Evolutionary conservation across 208 protist species (phyloP), one percentile per base, ranked within the genome.

Genomic region (Acanthamoeba sp.): DNA sequence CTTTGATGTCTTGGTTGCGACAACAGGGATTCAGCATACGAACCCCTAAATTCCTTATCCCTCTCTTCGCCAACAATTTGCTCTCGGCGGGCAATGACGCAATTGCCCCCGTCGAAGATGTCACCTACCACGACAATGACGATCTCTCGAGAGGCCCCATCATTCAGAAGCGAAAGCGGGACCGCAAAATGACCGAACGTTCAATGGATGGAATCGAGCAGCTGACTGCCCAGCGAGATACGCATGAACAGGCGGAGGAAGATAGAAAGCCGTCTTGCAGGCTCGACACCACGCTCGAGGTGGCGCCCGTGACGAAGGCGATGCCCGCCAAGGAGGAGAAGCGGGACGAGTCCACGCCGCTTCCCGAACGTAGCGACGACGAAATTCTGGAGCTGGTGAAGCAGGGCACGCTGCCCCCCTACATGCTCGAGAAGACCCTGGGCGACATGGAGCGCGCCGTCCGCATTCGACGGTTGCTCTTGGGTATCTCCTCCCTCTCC

Each of bases 21-120:
- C n/a, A 20, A 42, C 16, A 95, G 95, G 95, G 95, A 5, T 96
- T 96, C 45, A 95, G 91, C 62, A 80, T 96, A 32, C 73, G 91
- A 62, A 87, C 91, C 62, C 94, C 95, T 34, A 96, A 96, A 48
- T 96, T 96, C 62, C 85, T 96, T 36, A 91, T 96, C 32, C 95
- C 95, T 50, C 93, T 96, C 36, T 82, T 96, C 12, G 90, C 55
- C 85, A 96, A 96, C 89, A 96, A 96, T 69, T 64, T 96, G 32
- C 91, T 96, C 32, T 64, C 95, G 29, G 82, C 64, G 24, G 95
- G 95, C 84, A 94, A 95, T 18, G 94, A 94, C 40, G 94, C 95
- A 4, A 91, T 96, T 32, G 80, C 42, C 5, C 80, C 42, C 29
- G 80, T 66, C 18, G 80, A 89, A 42, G 80, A 55, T 64, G 42